These are phyloP conservation scores for Vitis rupestris DNA, from an alignment of 164 flowering plant genomes.

Conservation along the genomic window DNA sequence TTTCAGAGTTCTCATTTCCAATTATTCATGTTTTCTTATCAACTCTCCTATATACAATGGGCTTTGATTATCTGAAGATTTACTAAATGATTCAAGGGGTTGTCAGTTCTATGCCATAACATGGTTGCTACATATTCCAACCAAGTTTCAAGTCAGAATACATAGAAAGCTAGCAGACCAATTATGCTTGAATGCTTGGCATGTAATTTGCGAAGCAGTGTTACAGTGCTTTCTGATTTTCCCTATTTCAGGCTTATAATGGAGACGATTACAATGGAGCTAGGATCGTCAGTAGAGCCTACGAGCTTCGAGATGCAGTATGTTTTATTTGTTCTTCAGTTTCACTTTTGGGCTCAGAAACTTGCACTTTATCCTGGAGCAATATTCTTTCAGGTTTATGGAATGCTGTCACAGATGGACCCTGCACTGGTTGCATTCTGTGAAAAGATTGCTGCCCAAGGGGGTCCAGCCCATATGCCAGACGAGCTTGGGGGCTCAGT, in stretches of 20 bases:
- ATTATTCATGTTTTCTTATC: too few relatives aligned
- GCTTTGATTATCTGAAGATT: too few relatives aligned
- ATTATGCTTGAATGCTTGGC: constrained; percentile 1
- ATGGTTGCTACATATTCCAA: too few relatives aligned
- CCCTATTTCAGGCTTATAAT: constrained; percentile 69
- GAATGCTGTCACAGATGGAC: constrained; percentile 98
- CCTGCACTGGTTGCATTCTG: constrained; percentile 84
- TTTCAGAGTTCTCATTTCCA: too few relatives aligned
- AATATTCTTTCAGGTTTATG: constrained; percentile 66
- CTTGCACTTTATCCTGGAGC: not conserved
- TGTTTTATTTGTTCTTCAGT: constrained; percentile 10
- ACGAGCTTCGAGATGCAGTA: constrained; percentile 97
- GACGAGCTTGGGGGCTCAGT: constrained; percentile 50
- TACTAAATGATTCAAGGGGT: too few relatives aligned
- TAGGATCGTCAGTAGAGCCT: constrained; percentile 93
- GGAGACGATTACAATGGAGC: constrained; percentile 96
- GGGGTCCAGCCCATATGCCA: constrained; percentile 76
- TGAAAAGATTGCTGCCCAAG: constrained; percentile 92
- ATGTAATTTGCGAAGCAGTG: not conserved
- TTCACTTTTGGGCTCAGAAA: not conserved
- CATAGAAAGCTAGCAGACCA: too few relatives aligned
- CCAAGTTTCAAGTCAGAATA: too few relatives aligned
- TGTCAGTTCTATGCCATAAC: too few relatives aligned
- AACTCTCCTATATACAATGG: too few relatives aligned
- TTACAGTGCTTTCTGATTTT: not conserved